Conservation (phyloP, 495 filamentous ascomycete genomes). For the Aspergillus sclerotioniger region DNA sequence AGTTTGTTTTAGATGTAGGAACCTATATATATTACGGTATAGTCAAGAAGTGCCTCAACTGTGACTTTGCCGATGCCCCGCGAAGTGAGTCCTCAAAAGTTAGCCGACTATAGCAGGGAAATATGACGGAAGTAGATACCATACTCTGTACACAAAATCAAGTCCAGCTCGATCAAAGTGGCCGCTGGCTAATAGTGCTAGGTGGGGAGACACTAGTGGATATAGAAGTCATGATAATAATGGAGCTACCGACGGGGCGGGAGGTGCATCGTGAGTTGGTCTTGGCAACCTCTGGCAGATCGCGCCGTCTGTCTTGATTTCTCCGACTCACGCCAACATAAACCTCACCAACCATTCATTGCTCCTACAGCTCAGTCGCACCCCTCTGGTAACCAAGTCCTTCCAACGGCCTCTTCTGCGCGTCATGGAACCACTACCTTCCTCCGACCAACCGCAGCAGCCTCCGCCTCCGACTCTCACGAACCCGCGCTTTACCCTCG, state of each 20-base stretch:
- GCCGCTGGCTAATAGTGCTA: background rate
- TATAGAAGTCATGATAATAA: background rate
- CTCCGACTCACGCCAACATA: background rate
- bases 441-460: slow-evolving; percentile 20
- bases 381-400: background rate
- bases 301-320: background rate
- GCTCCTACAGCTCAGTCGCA: background rate
- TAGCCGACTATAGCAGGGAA: no score
- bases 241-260: background rate
- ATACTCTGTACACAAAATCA: no score
- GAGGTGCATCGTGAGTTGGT: background rate
- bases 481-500: slow-evolving; percentile 43
- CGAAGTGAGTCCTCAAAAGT: no score
- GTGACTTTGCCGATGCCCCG: no score
- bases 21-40: no score
- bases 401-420: background rate
- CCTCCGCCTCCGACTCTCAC: slow-evolving; percentile 40
- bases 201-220: background rate
- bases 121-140: no score
- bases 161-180: background rate
- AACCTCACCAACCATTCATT: background rate
- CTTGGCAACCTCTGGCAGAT: background rate
- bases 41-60: no score
- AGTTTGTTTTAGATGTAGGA: no score
- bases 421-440: slow-evolving; percentile 21